Evolutionary conservation across 2,329 filamentous ascomycete genomes (phyloP), one percentile per base, ranked within the genome.

Genomic region (Clarireedia sp.): DNA sequence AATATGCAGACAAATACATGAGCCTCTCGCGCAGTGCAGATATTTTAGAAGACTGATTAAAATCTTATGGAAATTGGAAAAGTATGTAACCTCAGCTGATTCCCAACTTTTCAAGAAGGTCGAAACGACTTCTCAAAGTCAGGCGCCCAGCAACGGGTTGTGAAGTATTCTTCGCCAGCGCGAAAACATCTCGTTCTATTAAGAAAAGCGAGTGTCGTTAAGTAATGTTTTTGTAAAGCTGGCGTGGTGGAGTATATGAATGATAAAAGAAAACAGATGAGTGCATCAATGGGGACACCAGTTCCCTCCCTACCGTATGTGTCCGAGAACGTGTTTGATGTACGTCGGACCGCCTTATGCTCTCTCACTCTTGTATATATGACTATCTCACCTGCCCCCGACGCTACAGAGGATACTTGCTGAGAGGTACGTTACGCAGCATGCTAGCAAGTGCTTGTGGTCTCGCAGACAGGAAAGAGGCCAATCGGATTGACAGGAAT

Each of bases 111-210:
- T 85, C 81, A 77, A 72, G 72, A 77, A 75, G 72, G 75, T 79
- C 78, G 72, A 71, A 80, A 83, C 73, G 79, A 80, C 76, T 74
- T 74, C 78, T 83, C 81, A 79, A 83, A 78, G 73, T 73, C 79
- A 78, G 83, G 83, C 80, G 83, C 83, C 83, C 83, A 86, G 83
- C 81, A 76, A 85, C 79, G 81, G 81, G 81, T 78, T 53, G 51
- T 70, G 9, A 65, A 64, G 74, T 75, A 74, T 62, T 86, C 81
- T 86, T 72, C 82, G 82, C 81, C 81, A 83, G 83, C 79, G 78
- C 80, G 80, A 84, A 82, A 83, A 83, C 81, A 82, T 72, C 73
- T 73, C 76, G 74, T 73, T 80, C 70, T 54, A 59, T 53, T 51
- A 48, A 48, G 49, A 44, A 56, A 55, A 54, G 49, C 44, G 51